Base-by-base conservation (phyloP, 2,329 filamentous ascomycete genomes). In the Ophiostoma triangulosporum region DNA sequence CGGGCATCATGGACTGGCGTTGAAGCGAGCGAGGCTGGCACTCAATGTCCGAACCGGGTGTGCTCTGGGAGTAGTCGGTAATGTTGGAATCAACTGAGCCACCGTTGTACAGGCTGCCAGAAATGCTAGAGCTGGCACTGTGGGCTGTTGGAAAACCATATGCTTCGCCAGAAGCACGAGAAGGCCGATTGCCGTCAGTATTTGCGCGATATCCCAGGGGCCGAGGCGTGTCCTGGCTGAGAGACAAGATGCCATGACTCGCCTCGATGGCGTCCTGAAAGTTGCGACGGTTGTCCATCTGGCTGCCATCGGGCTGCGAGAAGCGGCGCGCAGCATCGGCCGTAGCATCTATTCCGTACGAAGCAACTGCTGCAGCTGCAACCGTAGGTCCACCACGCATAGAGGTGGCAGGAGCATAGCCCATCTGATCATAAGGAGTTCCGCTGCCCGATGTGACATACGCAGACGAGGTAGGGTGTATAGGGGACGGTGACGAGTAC, bases 201-300 rank as follows among this genome's bases (percentile, higher is more conserved):
- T 65, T 70, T 57, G 76, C 88, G 64, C 76, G 88, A 64, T 95
- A 95, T 62, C 24, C 35, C 4, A 95, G 88, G 65, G 91, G 93
- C 57, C 90, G 77, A 12, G 90, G 88, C 1, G 89, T 95, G 62
- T 96, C 89, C 70, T 96, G 89, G 76, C 88, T 95, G 78, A 97
- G 86, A 35, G 89, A 88, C 26, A 96, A 78, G 87, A 97, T 96
- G 61, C 89, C 88, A 57, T 93, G 86, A 66, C 89, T 90, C 24
- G 90, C 90, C 66, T 96, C 91, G 54, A 97, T 81, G 27, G 88
- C 88, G 65, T 96, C 91, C 60, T 84, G 87, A 66, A 90, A 94
- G 61, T 83, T 84, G 61, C 84, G 67, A 73, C 82, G 65, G 70
- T 79, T 72, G 70, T 78, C 66, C 69, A 67, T 36, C 20, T 31